These are phyloP conservation scores for Puccinellia tenuiflora DNA, from an alignment of 176 grass and related monocot species.

Conservation along the genomic window DNA sequence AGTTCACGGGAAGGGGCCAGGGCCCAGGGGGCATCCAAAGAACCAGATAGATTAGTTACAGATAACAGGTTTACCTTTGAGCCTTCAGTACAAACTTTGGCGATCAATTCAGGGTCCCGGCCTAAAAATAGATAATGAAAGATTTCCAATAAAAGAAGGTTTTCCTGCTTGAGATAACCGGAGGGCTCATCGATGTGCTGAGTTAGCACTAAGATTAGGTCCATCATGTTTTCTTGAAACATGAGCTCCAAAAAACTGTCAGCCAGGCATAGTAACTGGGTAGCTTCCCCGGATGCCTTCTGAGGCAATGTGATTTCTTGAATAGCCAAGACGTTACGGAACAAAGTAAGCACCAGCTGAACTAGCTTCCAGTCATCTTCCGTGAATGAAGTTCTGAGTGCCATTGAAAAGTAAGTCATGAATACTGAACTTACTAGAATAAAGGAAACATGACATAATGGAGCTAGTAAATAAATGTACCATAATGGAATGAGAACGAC, in stretches of 20 bases:
- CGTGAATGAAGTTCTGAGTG: constrained; percentile 63
- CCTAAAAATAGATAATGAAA: constrained; percentile 85
- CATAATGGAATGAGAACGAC: neutral
- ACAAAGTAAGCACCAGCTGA: constrained; percentile 90
- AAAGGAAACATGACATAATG: neutral
- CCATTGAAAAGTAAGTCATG: constrained; percentile 34
- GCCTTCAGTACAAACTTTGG: constrained; percentile 42
- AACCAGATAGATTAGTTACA: neutral
- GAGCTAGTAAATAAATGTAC: constrained; percentile 20
- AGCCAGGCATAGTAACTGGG: constrained; percentile 61
- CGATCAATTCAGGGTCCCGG: constrained; percentile 73
- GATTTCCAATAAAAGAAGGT: constrained; percentile 86
- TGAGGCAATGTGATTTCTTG: constrained; percentile 87
- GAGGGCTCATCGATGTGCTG: constrained; percentile 80
- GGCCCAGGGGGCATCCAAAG: neutral
- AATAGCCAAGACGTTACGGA: constrained; percentile 80
- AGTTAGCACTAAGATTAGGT: constrained; percentile 87
- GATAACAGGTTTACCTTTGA: constrained; percentile 56
- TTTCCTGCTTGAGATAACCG: constrained; percentile 83
- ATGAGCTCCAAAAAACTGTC: constrained; percentile 79
- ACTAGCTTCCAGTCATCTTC: constrained; percentile 99
- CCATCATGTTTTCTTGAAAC: constrained; percentile 97
- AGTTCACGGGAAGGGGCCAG: neutral
- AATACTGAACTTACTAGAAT: neutral
- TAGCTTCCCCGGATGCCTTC: constrained; percentile 72